Conservation (phyloP, 768 basidiomycete species). For the Suillus sp. region DNA sequence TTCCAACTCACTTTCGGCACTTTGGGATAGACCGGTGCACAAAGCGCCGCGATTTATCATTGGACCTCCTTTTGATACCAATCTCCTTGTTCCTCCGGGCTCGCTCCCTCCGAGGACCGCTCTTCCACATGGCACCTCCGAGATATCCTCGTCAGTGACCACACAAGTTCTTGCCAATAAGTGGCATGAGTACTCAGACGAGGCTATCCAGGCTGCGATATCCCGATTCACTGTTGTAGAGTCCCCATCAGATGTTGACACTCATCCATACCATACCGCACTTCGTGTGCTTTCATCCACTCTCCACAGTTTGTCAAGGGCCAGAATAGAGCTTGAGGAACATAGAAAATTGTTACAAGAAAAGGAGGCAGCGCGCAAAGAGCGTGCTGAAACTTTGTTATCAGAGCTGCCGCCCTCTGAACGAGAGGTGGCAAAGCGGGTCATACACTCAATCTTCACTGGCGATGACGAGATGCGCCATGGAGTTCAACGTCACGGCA, state of each 20-base stretch:
- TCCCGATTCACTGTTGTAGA: slow-evolving; percentile 48
- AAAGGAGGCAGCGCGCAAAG: slow-evolving; percentile 56
- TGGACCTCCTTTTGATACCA: slow-evolving; percentile 39
- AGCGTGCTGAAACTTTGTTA: slow-evolving; percentile 56
- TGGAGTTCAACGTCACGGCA: slow-evolving; percentile 56
- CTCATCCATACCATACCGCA: slow-evolving; percentile 66
- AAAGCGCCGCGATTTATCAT: slow-evolving; percentile 41
- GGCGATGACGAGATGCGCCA: slow-evolving; percentile 48
- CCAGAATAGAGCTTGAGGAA: slow-evolving; percentile 66
- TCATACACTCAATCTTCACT: slow-evolving; percentile 66
- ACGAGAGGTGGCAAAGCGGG: slow-evolving; percentile 64
- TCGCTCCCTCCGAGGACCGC: slow-evolving; percentile 25
- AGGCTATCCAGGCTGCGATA: slow-evolving; percentile 67
- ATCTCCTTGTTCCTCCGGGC: slow-evolving; percentile 37
- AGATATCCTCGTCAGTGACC: slow-evolving; percentile 28
- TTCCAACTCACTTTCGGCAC: slow-evolving; percentile 40
- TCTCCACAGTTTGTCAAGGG: slow-evolving; percentile 56
- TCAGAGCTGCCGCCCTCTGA: slow-evolving; percentile 62
- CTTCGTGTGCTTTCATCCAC: slow-evolving; percentile 73
- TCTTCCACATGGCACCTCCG: slow-evolving; percentile 16
- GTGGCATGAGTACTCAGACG: slow-evolving; percentile 82
- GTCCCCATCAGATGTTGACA: slow-evolving; percentile 47
- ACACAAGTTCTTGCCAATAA: slow-evolving; percentile 61
- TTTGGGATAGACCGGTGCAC: slow-evolving; percentile 41
- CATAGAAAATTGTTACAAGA: slow-evolving; percentile 52